phyloP scores from a whole-genome alignment of 805 yeast species.

The Metschnikowia gruessii region DNA sequence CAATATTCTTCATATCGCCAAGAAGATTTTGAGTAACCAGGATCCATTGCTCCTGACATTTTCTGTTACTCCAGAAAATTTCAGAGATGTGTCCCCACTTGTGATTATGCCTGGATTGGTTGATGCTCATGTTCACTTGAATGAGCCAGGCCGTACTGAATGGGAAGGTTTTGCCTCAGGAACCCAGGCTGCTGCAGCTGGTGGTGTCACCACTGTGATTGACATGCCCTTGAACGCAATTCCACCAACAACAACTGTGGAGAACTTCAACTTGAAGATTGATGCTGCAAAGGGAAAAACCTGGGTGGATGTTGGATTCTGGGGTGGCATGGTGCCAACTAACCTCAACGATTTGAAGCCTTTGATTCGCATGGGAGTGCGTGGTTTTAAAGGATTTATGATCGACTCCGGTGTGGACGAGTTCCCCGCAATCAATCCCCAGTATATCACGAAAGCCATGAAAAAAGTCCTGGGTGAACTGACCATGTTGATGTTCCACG shows the following conservation, averaged over 20 bases:
- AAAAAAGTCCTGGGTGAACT: constrained; percentile 54
- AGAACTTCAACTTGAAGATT: constrained; percentile 70
- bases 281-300: constrained; percentile 76
- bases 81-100: constrained; percentile 57
- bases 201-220: constrained; percentile 93
- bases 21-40: constrained; percentile 29
- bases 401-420: constrained; percentile 97
- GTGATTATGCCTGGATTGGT: constrained; percentile 86
- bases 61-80: constrained; percentile 41
- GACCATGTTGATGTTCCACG: constrained; percentile 87
- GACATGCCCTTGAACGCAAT: constrained; percentile 97
- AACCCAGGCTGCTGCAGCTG: constrained; percentile 89
- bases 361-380: constrained; percentile 77
- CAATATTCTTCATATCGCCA: constrained; percentile 53
- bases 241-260: constrained; percentile 89
- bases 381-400: constrained; percentile 91
- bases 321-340: constrained; percentile 93
- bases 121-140: constrained; percentile 90
- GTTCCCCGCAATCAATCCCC: constrained; percentile 75
- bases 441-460: constrained; percentile 68
- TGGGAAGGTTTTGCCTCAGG: constrained; percentile 99
- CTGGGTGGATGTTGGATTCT: constrained; percentile 92
- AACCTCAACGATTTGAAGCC: constrained; percentile 71
- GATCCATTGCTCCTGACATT: constrained; percentile 43
- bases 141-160: constrained; percentile 97